Conservation (phyloP, 352 stramenopile genomes). For the Globisporangium lucens region DNA sequence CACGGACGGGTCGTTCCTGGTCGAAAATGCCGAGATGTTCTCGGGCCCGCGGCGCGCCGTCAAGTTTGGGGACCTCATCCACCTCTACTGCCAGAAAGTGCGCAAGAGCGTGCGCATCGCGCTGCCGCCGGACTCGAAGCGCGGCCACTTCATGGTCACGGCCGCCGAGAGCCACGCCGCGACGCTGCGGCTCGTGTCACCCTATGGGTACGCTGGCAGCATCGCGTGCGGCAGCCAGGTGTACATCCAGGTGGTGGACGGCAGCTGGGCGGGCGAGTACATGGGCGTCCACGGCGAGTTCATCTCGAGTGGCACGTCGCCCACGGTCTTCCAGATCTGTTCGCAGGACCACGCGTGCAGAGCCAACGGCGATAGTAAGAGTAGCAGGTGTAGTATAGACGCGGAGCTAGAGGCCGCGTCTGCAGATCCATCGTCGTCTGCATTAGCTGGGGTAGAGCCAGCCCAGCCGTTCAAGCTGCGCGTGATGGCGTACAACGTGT, state of each 20-base stretch:
- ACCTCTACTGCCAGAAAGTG: constrained; percentile 44
- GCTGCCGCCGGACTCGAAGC: constrained; percentile 46
- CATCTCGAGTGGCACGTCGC: constrained; percentile 45
- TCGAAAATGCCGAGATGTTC: constrained; percentile 60
- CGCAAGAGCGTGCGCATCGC: constrained; percentile 45
- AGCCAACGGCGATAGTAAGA: not conserved
- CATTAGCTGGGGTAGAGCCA: no score
- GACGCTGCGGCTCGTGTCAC: constrained; percentile 54
- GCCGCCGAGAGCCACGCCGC: constrained; percentile 27
- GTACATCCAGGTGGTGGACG: constrained; percentile 52
- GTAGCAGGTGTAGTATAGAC: not conserved
- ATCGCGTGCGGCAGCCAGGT: constrained; percentile 51
- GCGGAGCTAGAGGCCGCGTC: constrained; percentile 3
- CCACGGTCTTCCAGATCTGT: constrained; percentile 40
- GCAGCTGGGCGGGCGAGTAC: constrained; percentile 44
- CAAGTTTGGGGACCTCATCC: constrained; percentile 52
- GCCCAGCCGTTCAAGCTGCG: constrained; percentile 37
- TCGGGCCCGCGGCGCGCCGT: constrained; percentile 36
- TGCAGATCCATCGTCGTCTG: not conserved
- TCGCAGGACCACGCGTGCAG: constrained; percentile 23
- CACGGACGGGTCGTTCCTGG: constrained; percentile 36
- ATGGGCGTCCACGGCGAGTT: constrained; percentile 50
- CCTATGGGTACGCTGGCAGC: constrained; percentile 36
- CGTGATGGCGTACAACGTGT: constrained; percentile 74
- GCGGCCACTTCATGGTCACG: constrained; percentile 48